Evolutionary conservation across 164 flowering plant genomes (phyloP).

Genomic region (Hamamelis virginiana): DNA sequence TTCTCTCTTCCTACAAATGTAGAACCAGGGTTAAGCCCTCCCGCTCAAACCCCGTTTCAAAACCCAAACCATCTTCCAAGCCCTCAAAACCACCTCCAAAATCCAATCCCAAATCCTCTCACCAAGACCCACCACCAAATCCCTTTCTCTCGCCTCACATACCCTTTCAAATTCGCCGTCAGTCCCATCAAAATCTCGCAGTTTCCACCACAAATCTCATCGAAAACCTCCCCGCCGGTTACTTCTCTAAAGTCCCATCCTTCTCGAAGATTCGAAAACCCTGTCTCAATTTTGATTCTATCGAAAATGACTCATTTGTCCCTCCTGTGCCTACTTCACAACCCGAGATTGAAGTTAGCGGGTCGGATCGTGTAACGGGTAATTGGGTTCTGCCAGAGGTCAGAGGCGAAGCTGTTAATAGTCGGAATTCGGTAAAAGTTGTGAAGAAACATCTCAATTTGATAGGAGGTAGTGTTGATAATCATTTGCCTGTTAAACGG

Average conservation of each 20-base stretch:
- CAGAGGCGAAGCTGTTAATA: constrained; percentile 6
- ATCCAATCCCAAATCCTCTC: constrained; percentile 11
- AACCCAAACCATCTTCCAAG: constrained; percentile 15
- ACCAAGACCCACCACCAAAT: constrained; percentile 6
- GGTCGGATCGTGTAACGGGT: not conserved
- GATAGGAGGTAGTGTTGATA: constrained; percentile 35
- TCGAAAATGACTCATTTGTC: constrained; percentile 17
- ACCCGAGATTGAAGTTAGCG: constrained; percentile 7
- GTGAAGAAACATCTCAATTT: constrained; percentile 44
- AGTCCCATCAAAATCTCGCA: constrained; percentile 10
- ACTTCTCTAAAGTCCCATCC: constrained; percentile 40
- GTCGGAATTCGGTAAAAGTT: constrained; percentile 12
- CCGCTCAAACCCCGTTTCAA: constrained; percentile 19
- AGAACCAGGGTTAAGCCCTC: constrained; percentile 15
- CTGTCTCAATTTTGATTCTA: constrained; percentile 30
- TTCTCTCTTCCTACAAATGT: constrained; percentile 23
- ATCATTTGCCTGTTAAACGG: constrained; percentile 29
- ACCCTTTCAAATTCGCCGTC: constrained; percentile 41
- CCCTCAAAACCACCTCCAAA: constrained; percentile 17
- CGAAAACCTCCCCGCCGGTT: constrained; percentile 45
- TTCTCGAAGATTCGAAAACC: constrained; percentile 44
- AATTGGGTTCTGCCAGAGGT: constrained; percentile 2
- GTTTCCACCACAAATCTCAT: constrained; percentile 11
- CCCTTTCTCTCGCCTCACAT: constrained; percentile 20
- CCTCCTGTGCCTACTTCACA: constrained; percentile 7